Base-by-base conservation (phyloP, 2,329 filamentous ascomycete genomes). In the Sarocladiaceae sp. region DNA sequence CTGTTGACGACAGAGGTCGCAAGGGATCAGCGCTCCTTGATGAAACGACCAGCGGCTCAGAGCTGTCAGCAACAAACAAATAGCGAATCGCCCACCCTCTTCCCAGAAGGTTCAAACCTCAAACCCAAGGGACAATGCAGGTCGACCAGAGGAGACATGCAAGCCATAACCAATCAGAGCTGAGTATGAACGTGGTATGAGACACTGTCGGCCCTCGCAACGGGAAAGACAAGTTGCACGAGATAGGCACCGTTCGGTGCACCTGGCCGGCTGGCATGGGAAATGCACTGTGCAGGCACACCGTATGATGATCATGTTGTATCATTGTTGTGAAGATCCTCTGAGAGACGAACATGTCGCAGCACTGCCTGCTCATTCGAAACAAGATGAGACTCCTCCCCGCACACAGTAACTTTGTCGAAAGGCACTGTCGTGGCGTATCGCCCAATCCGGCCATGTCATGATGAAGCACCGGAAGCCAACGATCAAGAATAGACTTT, bases 1-100 rank as follows among this genome's bases (percentile, higher is more conserved):
- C 26, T 48, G 23, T 28, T 26, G 40, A 48, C 26, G 44, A 48
- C n/a, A 48, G 26, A n/a, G 40, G 28, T 17, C 44, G 17, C 23
- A 13, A 15, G 13, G 10, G 44, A 48, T 18, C 44, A 48, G 44
- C 26, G 26, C 44, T 28, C 26, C 11, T 29, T 33, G 44, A 48
- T 33, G 44, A 48, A 48, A 48, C 44, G 33, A 8, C 25, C 25
- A 33, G 44, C 18, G 26, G 28, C 44, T 33, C 44, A 31, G n/a
- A 33, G 26, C n/a, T 48, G 44, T 48, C 44, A 33, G 26, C 28
- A 26, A 48, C 44, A 33, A 48, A 48, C 44, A 48, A 48, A 48
- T 13, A 31, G 22, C 17, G 40, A 18, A 26, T 18, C 40, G 29
- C 40, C 40, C 40, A 46, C 25, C 40, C 25, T 46, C 40, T 23